A percentile compares a stretch with the other conserved stretches of the same genome.
Conservation (phyloP, 495 filamentous ascomycete genomes). For the Parmelia sp. region DNA sequence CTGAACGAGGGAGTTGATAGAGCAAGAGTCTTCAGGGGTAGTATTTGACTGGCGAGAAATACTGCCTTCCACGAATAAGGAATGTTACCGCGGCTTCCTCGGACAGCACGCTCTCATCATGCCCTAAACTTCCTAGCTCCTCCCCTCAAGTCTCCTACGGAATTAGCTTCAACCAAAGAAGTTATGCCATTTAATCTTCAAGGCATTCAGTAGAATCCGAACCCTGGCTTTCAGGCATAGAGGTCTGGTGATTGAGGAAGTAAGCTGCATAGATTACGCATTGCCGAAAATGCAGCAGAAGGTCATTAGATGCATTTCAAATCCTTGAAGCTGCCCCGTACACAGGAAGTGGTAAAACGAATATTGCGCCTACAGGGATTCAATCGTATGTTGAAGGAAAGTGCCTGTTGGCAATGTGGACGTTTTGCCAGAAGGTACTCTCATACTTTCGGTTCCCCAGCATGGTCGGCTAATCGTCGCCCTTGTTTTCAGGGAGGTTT, state of each 20-base stretch:
- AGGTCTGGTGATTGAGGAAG: neutral
- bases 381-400: neutral
- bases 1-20: neutral
- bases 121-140: neutral
- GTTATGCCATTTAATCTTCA: neutral
- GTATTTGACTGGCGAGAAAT: neutral
- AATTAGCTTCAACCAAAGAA: neutral
- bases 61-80: neutral
- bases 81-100: neutral
- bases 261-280: conserved; percentile 1
- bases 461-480: neutral
- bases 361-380: neutral
- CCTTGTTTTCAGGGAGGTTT: no score
- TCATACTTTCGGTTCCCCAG: neutral
- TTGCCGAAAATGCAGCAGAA: conserved; percentile 2
- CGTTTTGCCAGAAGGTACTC: neutral
- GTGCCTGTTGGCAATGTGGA: neutral
- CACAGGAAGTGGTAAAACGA: neutral
- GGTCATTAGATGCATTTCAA: neutral
- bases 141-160: neutral
- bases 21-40: neutral
- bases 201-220: neutral
- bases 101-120: neutral
- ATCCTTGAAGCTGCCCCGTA: neutral
- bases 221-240: neutral